Evolutionary conservation across 2,329 filamentous ascomycete genomes (phyloP), one percentile per base, ranked within the genome.

Genomic region (Colletotrichum echinochloae): DNA sequence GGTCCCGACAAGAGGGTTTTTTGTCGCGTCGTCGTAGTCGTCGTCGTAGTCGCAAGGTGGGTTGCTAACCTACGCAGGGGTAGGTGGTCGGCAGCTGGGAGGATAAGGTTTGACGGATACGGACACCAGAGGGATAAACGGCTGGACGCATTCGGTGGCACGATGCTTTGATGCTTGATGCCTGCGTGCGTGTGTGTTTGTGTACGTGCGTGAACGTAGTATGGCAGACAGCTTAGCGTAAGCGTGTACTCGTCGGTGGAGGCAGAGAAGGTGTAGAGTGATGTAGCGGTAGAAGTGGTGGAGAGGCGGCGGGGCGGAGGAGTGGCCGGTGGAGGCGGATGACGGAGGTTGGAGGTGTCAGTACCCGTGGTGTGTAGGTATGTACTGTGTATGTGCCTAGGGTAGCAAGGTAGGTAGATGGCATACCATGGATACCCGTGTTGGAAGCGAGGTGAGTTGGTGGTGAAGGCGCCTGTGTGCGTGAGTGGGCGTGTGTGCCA

Each of bases 351-450:
- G 60, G 52, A 57, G 35, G 37, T 70, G 64, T 67, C 67, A 67
- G 57, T n/a, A n/a, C n/a, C n/a, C n/a, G n/a, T n/a, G n/a, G n/a
- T n/a, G n/a, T n/a, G n/a, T n/a, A n/a, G n/a, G n/a, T n/a, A n/a
- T n/a, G n/a, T n/a, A n/a, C n/a, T n/a, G n/a, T n/a, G n/a, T n/a
- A n/a, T n/a, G n/a, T n/a, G n/a, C n/a, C n/a, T n/a, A n/a, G n/a
- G n/a, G n/a, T n/a, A n/a, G n/a, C n/a, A n/a, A n/a, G n/a, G n/a
- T n/a, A n/a, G n/a, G n/a, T 44, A 18, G 44, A 28, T 16, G 23
- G 33, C 26, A 41, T 33, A n/a, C 26, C 67, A 70, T 52, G 67
- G 67, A 41, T 66, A 70, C 66, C 67, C 67, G 63, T 67, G 67
- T 44, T 18, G 37, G 28, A 37, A 65, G 41, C 23, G 20, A 26